Percentiles rank a stretch among this genome's conserved stretches.
Conservation (phyloP, 345 rosid genomes). For the Populus deltoides region DNA sequence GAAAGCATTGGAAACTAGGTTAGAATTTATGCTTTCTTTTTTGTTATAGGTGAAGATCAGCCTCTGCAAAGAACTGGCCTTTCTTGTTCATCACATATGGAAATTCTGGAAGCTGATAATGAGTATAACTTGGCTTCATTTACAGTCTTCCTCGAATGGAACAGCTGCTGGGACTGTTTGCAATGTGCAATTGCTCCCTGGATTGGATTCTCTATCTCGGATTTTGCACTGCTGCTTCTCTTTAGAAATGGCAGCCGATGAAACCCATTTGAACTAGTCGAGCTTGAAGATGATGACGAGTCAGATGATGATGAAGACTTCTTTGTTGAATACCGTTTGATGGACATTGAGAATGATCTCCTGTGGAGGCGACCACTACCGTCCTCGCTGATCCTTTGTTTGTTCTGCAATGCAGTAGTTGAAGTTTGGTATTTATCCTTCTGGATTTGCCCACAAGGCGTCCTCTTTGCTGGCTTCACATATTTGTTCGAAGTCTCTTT, state of each 20-base stretch:
- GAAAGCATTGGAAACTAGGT: constrained; percentile 16
- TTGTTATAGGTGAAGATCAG: constrained; percentile 21
- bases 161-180: constrained; percentile 59
- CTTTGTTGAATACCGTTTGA: constrained; percentile 20
- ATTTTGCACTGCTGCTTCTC: constrained; percentile 25
- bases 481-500: constrained; percentile 26
- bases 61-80: constrained; percentile 54
- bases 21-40: constrained; percentile 7
- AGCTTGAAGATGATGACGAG: constrained; percentile 13
- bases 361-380: constrained; percentile 24
- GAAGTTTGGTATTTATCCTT: constrained; percentile 17
- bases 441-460: constrained; percentile 51
- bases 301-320: constrained; percentile 13
- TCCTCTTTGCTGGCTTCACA: constrained; percentile 27
- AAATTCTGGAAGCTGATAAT: constrained; percentile 45
- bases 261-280: neutral
- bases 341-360: constrained; percentile 31
- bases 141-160: constrained; percentile 39
- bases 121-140: constrained; percentile 55
- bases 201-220: constrained; percentile 69
- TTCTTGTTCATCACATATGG: constrained; percentile 52
- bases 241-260: constrained; percentile 23
- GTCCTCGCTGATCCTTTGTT: constrained; percentile 20
- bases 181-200: constrained; percentile 95
- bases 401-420: neutral